Evolutionary conservation across 441 rosid genomes (phyloP).

Genomic region (Populus tomentosa): DNA sequence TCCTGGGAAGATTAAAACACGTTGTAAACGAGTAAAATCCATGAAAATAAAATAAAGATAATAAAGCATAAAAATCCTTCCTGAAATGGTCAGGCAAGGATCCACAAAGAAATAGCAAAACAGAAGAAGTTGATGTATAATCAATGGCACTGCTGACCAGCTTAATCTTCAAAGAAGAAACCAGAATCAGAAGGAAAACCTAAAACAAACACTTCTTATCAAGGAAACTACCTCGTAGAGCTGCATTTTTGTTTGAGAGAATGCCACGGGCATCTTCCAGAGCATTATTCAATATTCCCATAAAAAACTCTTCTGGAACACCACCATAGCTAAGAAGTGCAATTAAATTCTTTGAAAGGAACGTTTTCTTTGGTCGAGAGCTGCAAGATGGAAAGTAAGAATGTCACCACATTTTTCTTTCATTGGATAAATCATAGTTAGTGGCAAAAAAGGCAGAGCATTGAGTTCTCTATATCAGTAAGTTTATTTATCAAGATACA

Average conservation of each 20-base stretch:
- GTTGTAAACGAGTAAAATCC: no score
- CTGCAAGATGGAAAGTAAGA: conserved; percentile 30
- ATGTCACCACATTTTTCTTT: neutral
- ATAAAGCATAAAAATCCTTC: neutral
- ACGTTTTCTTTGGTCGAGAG: conserved; percentile 36
- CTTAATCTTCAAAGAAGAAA: neutral
- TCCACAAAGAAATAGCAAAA: neutral
- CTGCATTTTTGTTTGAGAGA: conserved; percentile 40
- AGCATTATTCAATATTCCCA: conserved; percentile 36
- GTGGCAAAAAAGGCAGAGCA: neutral
- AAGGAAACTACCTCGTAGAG: conserved; percentile 47
- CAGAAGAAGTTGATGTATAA: neutral
- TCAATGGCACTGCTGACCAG: neutral
- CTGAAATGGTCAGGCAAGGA: neutral
- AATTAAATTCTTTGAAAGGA: conserved; percentile 51
- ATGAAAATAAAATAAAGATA: neutral
- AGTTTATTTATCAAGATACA: no score
- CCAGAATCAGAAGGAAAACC: neutral
- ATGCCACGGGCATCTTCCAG: conserved; percentile 43
- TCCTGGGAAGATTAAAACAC: neutral
- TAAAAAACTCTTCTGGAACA: conserved; percentile 51
- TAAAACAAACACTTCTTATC: neutral
- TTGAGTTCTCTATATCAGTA: neutral
- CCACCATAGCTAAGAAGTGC: conserved; percentile 73
- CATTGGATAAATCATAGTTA: no score